Evolutionary conservation across 1,284 basidiomycete species (phyloP).

Genomic region (Gymnopus androsaceus): DNA sequence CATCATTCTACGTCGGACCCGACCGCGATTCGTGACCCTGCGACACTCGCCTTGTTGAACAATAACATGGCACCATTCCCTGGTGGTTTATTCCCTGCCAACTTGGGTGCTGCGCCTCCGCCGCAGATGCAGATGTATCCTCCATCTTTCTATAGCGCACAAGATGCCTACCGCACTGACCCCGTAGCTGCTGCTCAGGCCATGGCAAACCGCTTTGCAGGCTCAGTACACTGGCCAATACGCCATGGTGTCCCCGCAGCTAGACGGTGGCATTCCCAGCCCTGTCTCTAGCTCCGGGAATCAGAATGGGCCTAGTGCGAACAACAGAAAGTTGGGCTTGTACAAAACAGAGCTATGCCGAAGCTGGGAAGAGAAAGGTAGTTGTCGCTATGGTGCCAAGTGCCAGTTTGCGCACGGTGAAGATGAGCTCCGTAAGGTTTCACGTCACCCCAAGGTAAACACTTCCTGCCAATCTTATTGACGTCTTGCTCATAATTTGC

Average conservation of each 20-base stretch:
- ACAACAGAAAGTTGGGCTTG: constrained; percentile 83
- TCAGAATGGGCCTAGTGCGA: constrained; percentile 73
- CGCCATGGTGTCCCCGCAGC: constrained; percentile 41
- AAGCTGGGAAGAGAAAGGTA: constrained; percentile 91
- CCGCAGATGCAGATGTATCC: constrained; percentile 61
- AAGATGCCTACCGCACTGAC: constrained; percentile 60
- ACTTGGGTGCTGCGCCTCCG: constrained; percentile 46
- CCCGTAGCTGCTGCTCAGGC: constrained; percentile 47
- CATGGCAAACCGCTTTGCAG: constrained; percentile 58
- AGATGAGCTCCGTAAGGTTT: constrained; percentile 78
- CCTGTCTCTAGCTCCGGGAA: constrained; percentile 38
- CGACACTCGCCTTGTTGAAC: constrained; percentile 61
- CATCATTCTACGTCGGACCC: constrained; percentile 82
- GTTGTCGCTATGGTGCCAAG: constrained; percentile 84
- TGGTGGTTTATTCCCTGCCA: constrained; percentile 51
- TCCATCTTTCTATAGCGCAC: constrained; percentile 66
- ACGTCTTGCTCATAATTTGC: constrained; percentile 18
- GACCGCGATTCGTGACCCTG: constrained; percentile 66
- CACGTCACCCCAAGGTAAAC: constrained; percentile 83
- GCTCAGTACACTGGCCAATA: constrained; percentile 63
- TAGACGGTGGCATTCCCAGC: constrained; percentile 40
- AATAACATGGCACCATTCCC: constrained; percentile 55
- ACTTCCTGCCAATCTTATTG: constrained; percentile 10
- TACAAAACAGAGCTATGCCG: constrained; percentile 93
- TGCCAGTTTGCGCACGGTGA: constrained; percentile 92